Evolutionary conservation across 2,329 filamentous ascomycete genomes (phyloP).

Genomic region (Cercospora beticola): DNA sequence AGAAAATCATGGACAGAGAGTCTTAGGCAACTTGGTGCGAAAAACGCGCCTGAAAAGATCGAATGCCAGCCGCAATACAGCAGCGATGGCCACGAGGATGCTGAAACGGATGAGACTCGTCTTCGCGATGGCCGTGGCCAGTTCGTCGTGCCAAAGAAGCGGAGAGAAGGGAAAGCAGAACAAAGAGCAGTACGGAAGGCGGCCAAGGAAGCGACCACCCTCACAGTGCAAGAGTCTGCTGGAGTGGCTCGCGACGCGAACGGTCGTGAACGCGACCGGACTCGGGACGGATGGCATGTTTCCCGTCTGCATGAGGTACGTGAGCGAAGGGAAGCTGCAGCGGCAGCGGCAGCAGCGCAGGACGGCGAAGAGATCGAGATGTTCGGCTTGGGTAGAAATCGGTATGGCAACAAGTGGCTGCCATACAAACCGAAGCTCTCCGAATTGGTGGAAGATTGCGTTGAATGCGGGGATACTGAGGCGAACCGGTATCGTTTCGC

Average conservation of each 20-base stretch:
- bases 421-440: too few species aligned
- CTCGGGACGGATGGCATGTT: background rate
- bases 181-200: background rate
- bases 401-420: background rate
- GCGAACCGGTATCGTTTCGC: background rate
- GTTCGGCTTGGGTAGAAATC: background rate
- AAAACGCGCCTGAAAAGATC: too few species aligned
- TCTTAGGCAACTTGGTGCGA: too few species aligned
- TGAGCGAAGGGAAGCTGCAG: background rate
- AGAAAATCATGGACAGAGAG: too few species aligned
- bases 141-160: background rate
- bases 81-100: too few species aligned
- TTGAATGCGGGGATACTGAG: background rate
- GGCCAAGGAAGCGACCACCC: background rate
- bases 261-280: background rate
- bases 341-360: background rate
- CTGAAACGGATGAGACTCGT: background rate
- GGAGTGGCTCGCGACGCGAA: background rate
- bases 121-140: rapidly evolving
- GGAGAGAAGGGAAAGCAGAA: background rate
- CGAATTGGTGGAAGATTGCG: background rate
- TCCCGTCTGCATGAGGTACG: background rate
- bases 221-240: background rate
- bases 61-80: too few species aligned
- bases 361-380: background rate